Base-by-base conservation (phyloP, 345 rosid genomes). In the Pistacia integerrima region DNA sequence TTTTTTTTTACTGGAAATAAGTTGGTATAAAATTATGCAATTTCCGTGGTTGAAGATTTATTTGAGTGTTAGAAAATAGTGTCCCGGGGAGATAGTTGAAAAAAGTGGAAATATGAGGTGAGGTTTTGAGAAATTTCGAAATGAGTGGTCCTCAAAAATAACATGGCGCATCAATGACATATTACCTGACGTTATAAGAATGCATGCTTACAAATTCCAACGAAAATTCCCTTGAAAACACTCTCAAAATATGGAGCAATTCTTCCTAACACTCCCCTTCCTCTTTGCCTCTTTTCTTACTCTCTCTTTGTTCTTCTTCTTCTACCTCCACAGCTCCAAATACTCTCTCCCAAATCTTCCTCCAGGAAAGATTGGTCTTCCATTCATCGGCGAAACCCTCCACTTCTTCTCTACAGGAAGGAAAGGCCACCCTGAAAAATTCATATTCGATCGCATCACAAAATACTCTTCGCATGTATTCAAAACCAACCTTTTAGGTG, bases 391-490 rank as follows among this genome's bases (percentile, higher is more conserved):
- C 11, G 88, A 87, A 70, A 83, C 76, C 67, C 64, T 85, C 0
- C 79, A 84, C 30, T 87, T 85, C 64, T 65, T 85, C 17, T 70
- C 77, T 14, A 67, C 78, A 0, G 88, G 90, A 9, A 67, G 82
- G 77, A 69, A 76, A 49, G 88, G 90, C 52, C 81, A 60, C 52
- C 82, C 84, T 1, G 87, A 83, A 46, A 85, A 77, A 54, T 85
- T 87, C 77, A 75, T 83, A 11, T 77, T 74, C 11, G 85, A 76
- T 51, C 77, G 90, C 18, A 78, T 79, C 49, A 41, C 35, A 63
- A 76, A 61, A 14, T 81, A 65, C 73, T 81, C 86, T 5, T 80
- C 74, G 9, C 55, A 69, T 33, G 71, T 74, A 48, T 87, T 87
- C 80, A 87, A 83, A 56, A 79, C 88, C 7, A 73, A 74, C 67